phyloP scores from a whole-genome alignment of 75 land plant species.

The Picea glauca region DNA sequence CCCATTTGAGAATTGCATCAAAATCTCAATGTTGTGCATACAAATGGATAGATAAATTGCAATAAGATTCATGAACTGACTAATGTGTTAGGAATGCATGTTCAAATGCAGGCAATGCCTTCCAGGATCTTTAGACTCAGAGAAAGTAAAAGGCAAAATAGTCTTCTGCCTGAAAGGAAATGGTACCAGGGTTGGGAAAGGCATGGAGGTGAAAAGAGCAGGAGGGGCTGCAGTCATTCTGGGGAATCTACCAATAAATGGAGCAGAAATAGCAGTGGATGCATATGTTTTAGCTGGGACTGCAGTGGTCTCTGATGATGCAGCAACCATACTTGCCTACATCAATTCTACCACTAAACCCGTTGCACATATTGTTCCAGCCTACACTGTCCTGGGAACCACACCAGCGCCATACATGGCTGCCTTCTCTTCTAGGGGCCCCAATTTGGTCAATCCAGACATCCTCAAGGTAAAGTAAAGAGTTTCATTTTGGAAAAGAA shows the following conservation, averaged over 20 bases:
- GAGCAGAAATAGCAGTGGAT: constrained; percentile 31
- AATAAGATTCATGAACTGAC: too few species aligned
- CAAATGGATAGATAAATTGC: too few species aligned
- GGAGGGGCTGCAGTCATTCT: constrained; percentile 40
- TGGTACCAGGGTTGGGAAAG: constrained; percentile 10
- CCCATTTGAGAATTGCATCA: not conserved
- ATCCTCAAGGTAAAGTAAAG: constrained; percentile 7
- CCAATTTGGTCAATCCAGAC: not conserved
- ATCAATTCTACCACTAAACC: constrained; percentile 7
- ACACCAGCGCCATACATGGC: constrained; percentile 22
- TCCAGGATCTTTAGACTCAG: constrained; percentile 16
- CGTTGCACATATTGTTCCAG: constrained; percentile 14
- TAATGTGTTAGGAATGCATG: too few species aligned
- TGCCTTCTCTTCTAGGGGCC: constrained; percentile 30
- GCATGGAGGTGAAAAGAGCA: constrained; percentile 17
- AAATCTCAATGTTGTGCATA: constrained; percentile 29
- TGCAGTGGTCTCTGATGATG: constrained; percentile 18
- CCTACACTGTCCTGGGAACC: constrained; percentile 6
- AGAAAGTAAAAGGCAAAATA: constrained; percentile 24
- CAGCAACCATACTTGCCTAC: constrained; percentile 12
- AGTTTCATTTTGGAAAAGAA: too few species aligned
- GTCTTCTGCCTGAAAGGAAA: constrained; percentile 17
- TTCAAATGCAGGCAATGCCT: constrained; percentile 9
- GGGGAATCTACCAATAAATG: constrained; percentile 11
- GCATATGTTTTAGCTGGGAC: constrained; percentile 32